phyloP scores from a whole-genome alignment of 805 yeast species.

The Debaryomyces maramus region DNA sequence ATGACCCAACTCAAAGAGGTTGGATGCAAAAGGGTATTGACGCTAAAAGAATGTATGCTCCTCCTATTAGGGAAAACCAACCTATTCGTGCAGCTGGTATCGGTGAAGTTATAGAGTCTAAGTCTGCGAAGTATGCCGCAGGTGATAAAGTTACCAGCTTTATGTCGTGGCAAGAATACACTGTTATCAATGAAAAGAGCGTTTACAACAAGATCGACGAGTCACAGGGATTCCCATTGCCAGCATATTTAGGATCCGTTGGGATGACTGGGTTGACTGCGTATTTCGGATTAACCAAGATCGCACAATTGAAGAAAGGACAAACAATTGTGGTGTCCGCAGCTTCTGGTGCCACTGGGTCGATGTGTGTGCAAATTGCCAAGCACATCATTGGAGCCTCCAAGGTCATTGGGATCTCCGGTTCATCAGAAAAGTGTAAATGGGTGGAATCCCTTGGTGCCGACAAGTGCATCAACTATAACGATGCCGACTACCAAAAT shows the following conservation, averaged over 20 bases:
- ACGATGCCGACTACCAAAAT: slow-evolving; percentile 18
- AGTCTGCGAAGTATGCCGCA: slow-evolving; percentile 33
- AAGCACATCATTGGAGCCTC: slow-evolving; percentile 51
- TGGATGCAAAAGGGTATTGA: slow-evolving; percentile 47
- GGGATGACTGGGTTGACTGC: slow-evolving; percentile 66
- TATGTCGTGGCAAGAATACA: slow-evolving; percentile 51
- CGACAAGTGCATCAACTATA: slow-evolving; percentile 54
- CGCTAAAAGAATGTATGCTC: slow-evolving; percentile 30
- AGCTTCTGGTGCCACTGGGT: slow-evolving; percentile 77
- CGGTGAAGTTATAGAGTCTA: slow-evolving; percentile 51
- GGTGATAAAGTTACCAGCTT: slow-evolving; percentile 47
- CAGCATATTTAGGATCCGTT: slow-evolving; percentile 47
- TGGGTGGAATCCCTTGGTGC: slow-evolving; percentile 57
- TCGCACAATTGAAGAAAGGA: slow-evolving; percentile 46
- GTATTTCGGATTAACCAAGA: slow-evolving; percentile 51
- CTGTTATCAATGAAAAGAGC: slow-evolving; percentile 27
- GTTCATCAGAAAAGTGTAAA: slow-evolving; percentile 54
- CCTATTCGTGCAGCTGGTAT: slow-evolving; percentile 48
- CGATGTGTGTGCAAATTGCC: slow-evolving; percentile 57
- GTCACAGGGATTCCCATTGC: slow-evolving; percentile 30
- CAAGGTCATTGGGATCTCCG: slow-evolving; percentile 62
- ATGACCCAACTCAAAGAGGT: slow-evolving; percentile 63
- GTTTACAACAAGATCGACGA: slow-evolving; percentile 31
- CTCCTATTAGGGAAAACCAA: slow-evolving; percentile 44
- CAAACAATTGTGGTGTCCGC: slow-evolving; percentile 58